Base-by-base conservation (phyloP, 164 flowering plant genomes). In the Akebia trifoliata region DNA sequence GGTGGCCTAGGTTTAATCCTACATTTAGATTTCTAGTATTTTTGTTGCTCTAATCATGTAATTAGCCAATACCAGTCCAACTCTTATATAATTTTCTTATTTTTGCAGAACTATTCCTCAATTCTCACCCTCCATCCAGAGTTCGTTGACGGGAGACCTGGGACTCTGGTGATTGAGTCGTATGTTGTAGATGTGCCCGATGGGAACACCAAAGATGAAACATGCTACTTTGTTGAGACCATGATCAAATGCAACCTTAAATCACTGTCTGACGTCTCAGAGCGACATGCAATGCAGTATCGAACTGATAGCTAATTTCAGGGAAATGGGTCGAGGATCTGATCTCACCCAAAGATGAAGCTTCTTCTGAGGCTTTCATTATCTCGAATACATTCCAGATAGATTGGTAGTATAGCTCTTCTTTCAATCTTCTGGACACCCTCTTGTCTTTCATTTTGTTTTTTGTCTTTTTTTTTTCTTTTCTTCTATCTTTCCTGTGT, bases 161-260 rank as follows among this genome's bases (percentile, higher is more conserved):
- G 90, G 50, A 87, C 96, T 3, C 37, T 83, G 68, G 92, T 82
- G 60, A 76, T 85, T 0, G 96, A 87, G 60, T 85, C 92, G 0
- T 87, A 74, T 59, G 83, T 89, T 38, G 96, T 86, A 49, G 94
- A 89, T 59, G 80, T 84, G 47, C 96, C 94, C 14, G 94, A 86
- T 1, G 89, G 91, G 20, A 89, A 89, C 71, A 89, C 96, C 47
- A 69, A 68, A 64, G 96, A 89, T 25, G 91, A 89, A 52, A 89
- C 96, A 0, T 77, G 91, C 74, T 82, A 76, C 70, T 89, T 89
- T 58, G 86, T 84, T 7, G 87, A 89, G 64, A 85, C 96, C 22
- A 26, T 89, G 51, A 78, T 89, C 56, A 82, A 79, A 54, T 84
- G 89, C 81, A 86, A 86, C 66, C 87, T 89, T 61, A 82, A 86